Conservation (phyloP, 441 rosid genomes). For the Populus hybrid region DNA sequence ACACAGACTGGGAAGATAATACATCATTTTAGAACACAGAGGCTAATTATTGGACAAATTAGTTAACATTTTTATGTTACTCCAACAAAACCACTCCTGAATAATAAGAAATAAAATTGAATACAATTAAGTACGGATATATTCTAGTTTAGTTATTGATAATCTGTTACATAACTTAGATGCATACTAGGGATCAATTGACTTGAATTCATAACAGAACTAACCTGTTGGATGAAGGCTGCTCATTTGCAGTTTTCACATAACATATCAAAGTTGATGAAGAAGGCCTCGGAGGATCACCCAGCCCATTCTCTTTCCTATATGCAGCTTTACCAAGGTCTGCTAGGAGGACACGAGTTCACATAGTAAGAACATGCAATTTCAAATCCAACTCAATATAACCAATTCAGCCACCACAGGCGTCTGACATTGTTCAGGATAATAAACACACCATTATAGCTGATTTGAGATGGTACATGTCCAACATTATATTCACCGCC, state of each 20-base stretch:
- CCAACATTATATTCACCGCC: conserved; percentile 29
- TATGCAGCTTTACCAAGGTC: conserved; percentile 32
- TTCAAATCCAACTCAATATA: conserved; percentile 10
- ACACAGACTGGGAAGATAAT: neutral
- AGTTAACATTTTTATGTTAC: neutral
- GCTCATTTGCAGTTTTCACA: conserved; percentile 28
- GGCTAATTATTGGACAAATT: neutral
- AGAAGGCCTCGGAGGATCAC: conserved; percentile 15
- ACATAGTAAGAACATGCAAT: conserved; percentile 19
- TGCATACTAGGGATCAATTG: neutral
- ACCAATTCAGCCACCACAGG: conserved; percentile 18
- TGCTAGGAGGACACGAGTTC: conserved; percentile 24
- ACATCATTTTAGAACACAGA: neutral
- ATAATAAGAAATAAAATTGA: neutral
- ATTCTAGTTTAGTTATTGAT: neutral
- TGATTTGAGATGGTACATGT: conserved; percentile 13
- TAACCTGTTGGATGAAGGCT: conserved; percentile 32
- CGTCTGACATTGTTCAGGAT: conserved; percentile 11
- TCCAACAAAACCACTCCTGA: neutral
- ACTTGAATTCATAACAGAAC: conserved; percentile 14
- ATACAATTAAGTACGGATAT: neutral
- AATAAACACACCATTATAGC: conserved; percentile 31
- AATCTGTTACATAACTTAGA: neutral
- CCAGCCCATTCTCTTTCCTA: conserved; percentile 28
- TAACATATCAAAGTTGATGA: conserved; percentile 21